Evolutionary conservation across 2,329 filamentous ascomycete genomes (phyloP).

Genomic region (Cordyceps tenuipes): DNA sequence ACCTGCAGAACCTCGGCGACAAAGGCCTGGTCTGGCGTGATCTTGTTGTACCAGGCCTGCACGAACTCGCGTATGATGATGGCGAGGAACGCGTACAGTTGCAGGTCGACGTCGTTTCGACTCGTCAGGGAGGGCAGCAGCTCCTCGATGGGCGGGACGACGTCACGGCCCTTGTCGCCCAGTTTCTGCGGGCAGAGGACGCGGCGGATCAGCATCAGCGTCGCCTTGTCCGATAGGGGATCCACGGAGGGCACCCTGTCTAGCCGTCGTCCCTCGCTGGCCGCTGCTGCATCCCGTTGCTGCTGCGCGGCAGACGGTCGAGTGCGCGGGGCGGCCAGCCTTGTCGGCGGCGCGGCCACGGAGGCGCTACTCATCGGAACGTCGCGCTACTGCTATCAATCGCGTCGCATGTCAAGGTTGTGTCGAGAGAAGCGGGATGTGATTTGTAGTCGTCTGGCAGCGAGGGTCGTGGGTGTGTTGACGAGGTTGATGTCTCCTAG

Average conservation of each 20-base stretch:
- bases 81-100: conserved; percentile 87
- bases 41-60: conserved; percentile 84
- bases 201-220: conserved; percentile 70
- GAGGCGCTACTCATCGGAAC: conserved; percentile 6
- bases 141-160: conserved; percentile 58
- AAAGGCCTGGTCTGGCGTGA: conserved; percentile 84
- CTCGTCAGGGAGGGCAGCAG: conserved; percentile 86
- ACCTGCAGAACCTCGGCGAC: conserved; percentile 82
- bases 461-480: not conserved
- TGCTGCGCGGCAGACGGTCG: conserved; percentile 13
- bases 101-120: conserved; percentile 85
- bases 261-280: conserved; percentile 20
- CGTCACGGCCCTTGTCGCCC: conserved; percentile 44
- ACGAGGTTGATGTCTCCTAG: not conserved
- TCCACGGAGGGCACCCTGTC: conserved; percentile 32
- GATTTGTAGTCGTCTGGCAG: not conserved
- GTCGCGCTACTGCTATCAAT: not conserved
- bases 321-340: conserved; percentile 9
- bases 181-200: conserved; percentile 70
- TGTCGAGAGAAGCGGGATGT: not conserved
- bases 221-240: conserved; percentile 68
- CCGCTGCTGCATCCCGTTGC: conserved; percentile 19
- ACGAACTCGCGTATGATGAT: conserved; percentile 87
- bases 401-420: not conserved
- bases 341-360: conserved; percentile 3